phyloP scores from a whole-genome alignment of 2,329 filamentous ascomycete genomes.

The Diplodia corticola region DNA sequence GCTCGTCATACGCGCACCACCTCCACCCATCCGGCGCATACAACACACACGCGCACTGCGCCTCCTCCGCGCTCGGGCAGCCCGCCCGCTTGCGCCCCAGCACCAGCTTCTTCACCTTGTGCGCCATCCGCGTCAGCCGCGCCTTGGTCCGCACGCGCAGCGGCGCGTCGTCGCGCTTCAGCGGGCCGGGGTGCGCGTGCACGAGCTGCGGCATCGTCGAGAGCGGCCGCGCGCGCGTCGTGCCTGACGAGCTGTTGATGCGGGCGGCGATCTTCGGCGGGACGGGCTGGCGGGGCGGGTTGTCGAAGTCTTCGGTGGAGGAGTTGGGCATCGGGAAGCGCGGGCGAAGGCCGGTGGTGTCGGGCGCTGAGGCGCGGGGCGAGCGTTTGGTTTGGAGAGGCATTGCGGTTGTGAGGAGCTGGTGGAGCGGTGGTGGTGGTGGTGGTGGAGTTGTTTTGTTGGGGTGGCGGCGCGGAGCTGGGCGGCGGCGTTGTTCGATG shows the following conservation, averaged over 20 bases:
- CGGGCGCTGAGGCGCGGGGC: background rate
- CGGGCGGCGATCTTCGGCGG: background rate
- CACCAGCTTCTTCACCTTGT: slow-evolving; percentile 1
- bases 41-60: background rate
- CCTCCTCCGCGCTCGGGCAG: background rate
- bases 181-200: background rate
- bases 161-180: background rate
- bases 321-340: too few species aligned
- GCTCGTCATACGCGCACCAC: background rate
- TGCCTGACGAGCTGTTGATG: background rate
- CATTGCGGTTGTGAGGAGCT: too few species aligned
- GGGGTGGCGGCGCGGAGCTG: too few species aligned
- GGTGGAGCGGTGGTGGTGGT: too few species aligned
- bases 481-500: too few species aligned
- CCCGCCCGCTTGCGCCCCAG: background rate
- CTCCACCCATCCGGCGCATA: slow-evolving; percentile 2
- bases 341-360: background rate
- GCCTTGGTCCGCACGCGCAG: background rate
- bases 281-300: background rate
- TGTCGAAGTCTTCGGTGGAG: too few species aligned
- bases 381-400: too few species aligned
- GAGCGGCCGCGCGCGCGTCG: background rate
- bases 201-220: background rate
- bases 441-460: too few species aligned
- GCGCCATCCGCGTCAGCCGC: too few species aligned